Percentiles rank a stretch among this genome's conserved stretches.
phyloP scores from a whole-genome alignment of 2,329 filamentous ascomycete species.

The Chaetomium sp. region DNA sequence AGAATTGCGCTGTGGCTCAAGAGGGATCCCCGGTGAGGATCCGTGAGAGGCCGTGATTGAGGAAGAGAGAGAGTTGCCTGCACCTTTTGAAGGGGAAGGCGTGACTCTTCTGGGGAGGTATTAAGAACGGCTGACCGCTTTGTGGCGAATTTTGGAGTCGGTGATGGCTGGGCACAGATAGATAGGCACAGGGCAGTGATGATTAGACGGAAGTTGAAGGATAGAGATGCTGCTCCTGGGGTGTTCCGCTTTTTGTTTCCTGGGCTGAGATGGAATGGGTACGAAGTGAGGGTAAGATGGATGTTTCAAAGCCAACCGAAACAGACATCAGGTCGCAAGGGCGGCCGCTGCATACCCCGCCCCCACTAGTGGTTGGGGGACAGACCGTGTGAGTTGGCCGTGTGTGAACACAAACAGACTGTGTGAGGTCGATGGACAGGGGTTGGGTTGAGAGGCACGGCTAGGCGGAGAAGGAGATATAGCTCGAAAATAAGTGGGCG shows the following conservation, averaged over 20 bases:
- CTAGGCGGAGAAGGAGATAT: background rate
- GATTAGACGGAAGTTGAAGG: background rate
- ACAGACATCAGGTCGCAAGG: conserved; percentile 3
- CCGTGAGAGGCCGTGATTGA: conserved; percentile 36
- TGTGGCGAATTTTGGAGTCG: background rate
- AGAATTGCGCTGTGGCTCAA: conserved; percentile 31
- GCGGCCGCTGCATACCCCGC: background rate
- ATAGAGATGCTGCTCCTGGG: background rate
- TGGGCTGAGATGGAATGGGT: background rate
- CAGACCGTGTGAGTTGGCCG: background rate
- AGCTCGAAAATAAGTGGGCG: background rate
- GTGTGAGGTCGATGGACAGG: background rate
- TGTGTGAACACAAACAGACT: background rate
- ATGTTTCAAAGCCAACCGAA: conserved; percentile 5
- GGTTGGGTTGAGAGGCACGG: background rate
- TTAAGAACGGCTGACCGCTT: background rate
- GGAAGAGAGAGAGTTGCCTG: conserved; percentile 32
- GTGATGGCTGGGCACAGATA: background rate
- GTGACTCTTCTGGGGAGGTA: background rate
- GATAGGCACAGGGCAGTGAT: background rate
- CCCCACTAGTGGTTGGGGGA: background rate
- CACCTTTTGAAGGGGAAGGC: conserved; percentile 28
- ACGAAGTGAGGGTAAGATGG: background rate
- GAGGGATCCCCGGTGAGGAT: conserved; percentile 34
- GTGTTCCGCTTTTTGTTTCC: background rate